Evolutionary conservation across 1,139 yeast genomes (phyloP).

Genomic region (Kluyveromyces sp.): DNA sequence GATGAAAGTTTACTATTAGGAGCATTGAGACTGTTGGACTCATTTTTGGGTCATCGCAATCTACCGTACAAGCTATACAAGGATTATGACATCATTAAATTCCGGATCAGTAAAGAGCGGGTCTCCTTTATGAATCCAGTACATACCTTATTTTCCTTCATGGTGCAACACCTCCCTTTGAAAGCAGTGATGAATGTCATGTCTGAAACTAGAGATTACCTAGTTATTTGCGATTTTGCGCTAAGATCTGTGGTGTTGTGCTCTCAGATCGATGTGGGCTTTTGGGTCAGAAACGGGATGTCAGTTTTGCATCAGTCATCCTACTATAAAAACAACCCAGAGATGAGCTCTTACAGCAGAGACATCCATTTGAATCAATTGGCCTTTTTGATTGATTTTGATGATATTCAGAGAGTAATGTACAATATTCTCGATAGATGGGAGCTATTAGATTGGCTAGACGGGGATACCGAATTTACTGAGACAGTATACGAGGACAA

Average conservation of each 20-base stretch:
- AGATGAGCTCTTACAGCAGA: conserved; percentile 35
- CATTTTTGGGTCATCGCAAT: conserved; percentile 25
- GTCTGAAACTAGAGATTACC: conserved; percentile 30
- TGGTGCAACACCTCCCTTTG: conserved; percentile 27
- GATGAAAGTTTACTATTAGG: conserved; percentile 21
- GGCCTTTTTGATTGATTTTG: conserved; percentile 41
- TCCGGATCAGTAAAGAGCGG: conserved; percentile 42
- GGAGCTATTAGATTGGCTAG: conserved; percentile 52
- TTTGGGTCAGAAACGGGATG: conserved; percentile 63
- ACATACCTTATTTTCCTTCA: conserved; percentile 39
- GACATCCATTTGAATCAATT: conserved; percentile 57
- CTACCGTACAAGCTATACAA: conserved; percentile 22
- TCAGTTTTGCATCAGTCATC: conserved; percentile 44
- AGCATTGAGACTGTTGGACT: conserved; percentile 37
- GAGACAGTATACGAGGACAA: conserved; percentile 55
- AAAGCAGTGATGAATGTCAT: conserved; percentile 19
- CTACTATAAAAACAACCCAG: conserved; percentile 33
- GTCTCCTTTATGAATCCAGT: conserved; percentile 56
- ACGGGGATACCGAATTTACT: conserved; percentile 33
- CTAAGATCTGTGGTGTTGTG: conserved; percentile 52
- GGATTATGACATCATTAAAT: conserved; percentile 30
- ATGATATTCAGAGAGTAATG: conserved; percentile 36
- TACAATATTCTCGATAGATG: conserved; percentile 53
- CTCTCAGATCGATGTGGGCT: conserved; percentile 49
- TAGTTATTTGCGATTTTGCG: conserved; percentile 47